Evolutionary conservation across 352 stramenopile genomes (phyloP), one percentile per base, ranked within the genome.

Genomic region (Globisporangium barbulae): DNA sequence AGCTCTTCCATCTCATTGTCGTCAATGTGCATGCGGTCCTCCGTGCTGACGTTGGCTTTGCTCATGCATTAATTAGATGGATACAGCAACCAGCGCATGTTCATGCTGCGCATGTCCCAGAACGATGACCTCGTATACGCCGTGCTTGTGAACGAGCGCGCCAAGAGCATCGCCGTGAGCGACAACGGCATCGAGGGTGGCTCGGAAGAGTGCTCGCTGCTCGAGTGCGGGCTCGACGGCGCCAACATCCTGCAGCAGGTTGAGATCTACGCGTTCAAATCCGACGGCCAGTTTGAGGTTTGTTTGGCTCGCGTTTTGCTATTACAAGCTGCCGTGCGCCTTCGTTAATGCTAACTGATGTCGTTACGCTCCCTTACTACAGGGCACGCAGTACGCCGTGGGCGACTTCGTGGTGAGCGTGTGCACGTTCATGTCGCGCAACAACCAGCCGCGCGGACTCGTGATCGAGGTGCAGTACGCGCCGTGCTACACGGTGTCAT

Each of bases 221-320:
- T 95, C 21, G 86, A 95, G 65, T 95, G 85, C 53, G 86, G 86
- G 0, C 73, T 95, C 44, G 86, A 95, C 37, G 86, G 86, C 53
- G 85, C 86, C 33, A 93, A 88, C 48, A 93, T 95, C 60, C 69
- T 95, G 42, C 86, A 95, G 69, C 86, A 95, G 55, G 84, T 93
- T 52, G 86, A 95, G 71, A 95, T 95, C 68, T 95, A 95, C 69
- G 81, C 85, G 25, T 91, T 91, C 73, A 95, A 95, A 68, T 92
- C 83, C 41, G 83, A 95, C 57, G 86, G 84, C 12, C 85, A 95
- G 68, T 95, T 95, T 63, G 86, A 95, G 78, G 80, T 88, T 61
- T 33, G 56, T 39, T 3, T 33, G 4, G 10, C 12, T 65, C 15
- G 8, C 10, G 21, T 52, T 56, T 30, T 21, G 10, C 15, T 33